Evolutionary conservation across 148 eudicot species (phyloP).

Genomic region (Amaranthus palmeri): DNA sequence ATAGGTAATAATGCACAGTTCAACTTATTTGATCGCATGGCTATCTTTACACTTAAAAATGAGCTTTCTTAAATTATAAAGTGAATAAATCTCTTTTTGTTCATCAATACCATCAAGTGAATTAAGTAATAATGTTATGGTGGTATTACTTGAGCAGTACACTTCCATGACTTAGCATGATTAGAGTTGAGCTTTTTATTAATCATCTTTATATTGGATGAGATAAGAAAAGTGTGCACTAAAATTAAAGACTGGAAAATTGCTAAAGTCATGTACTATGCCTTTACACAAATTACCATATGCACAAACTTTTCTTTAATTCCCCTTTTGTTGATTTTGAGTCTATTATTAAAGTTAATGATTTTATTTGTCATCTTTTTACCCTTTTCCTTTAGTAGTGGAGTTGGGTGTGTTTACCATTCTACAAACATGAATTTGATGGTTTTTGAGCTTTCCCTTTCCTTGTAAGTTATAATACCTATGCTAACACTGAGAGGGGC

Average conservation of each 20-base stretch:
- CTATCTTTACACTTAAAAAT: too few relatives aligned
- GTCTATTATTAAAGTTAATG: slow-evolving; percentile 4
- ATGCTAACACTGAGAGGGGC: too few relatives aligned
- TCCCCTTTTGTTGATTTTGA: slow-evolving; percentile 9
- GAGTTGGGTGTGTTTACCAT: slow-evolving; percentile 6
- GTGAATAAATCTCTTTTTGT: too few relatives aligned
- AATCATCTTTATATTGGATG: neutral
- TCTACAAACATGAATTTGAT: neutral
- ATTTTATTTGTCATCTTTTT: slow-evolving; percentile 3
- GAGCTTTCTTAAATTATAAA: too few relatives aligned
- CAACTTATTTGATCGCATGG: too few relatives aligned
- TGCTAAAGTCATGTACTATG: too few relatives aligned
- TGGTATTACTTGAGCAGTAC: neutral
- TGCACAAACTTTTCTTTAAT: neutral
- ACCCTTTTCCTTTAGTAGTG: neutral
- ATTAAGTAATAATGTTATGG: too few relatives aligned
- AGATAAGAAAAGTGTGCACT: slow-evolving; percentile 16
- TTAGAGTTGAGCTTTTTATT: neutral
- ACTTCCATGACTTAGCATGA: neutral
- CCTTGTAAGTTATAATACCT: neutral
- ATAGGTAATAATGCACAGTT: too few relatives aligned
- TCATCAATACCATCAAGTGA: too few relatives aligned
- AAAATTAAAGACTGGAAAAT: slow-evolving; percentile 19
- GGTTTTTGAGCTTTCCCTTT: slow-evolving; percentile 4
- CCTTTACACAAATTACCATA: too few relatives aligned